A percentile compares a stretch with the other conserved stretches of the same genome.
Evolutionary conservation across 177 flowering plant species (phyloP).

Genomic region (Tripterygium wilfordii): DNA sequence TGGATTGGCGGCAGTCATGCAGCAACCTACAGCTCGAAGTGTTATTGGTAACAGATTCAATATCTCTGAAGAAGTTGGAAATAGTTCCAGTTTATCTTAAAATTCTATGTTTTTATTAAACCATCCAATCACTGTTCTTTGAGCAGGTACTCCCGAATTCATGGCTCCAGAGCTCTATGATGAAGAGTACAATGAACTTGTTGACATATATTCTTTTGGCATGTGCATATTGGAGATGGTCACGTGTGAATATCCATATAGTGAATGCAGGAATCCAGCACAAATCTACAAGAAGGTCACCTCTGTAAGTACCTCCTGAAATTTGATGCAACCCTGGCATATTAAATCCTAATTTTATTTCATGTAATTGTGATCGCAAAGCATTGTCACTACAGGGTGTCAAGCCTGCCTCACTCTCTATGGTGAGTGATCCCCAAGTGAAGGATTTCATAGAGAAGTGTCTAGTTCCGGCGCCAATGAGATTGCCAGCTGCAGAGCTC

Average conservation of each 20-base stretch:
- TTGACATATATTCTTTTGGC: slow-evolving; percentile 87
- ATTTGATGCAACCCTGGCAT: neutral
- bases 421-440: slow-evolving; percentile 51
- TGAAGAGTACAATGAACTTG: slow-evolving; percentile 79
- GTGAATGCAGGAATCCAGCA: slow-evolving; percentile 75
- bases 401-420: slow-evolving; percentile 68
- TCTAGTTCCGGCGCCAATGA: slow-evolving; percentile 56
- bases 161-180: slow-evolving; percentile 97
- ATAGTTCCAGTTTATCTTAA: too few species aligned
- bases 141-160: slow-evolving; percentile 83
- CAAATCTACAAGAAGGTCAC: slow-evolving; percentile 83
- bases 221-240: slow-evolving; percentile 85
- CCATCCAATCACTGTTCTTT: neutral
- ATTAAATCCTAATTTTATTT: neutral
- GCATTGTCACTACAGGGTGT: slow-evolving; percentile 46
- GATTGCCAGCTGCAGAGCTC: slow-evolving; percentile 67
- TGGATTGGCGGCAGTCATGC: slow-evolving; percentile 76
- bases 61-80: too few species aligned
- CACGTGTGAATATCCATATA: slow-evolving; percentile 83
- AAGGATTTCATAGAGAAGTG: slow-evolving; percentile 78
- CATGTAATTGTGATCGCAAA: neutral
- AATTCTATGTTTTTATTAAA: too few species aligned
- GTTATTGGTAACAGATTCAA: slow-evolving; percentile 52
- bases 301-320: slow-evolving; percentile 44
- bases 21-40: slow-evolving; percentile 66